Evolutionary conservation across 768 basidiomycete species (phyloP).

Genomic region (Mrakia blollopis): DNA sequence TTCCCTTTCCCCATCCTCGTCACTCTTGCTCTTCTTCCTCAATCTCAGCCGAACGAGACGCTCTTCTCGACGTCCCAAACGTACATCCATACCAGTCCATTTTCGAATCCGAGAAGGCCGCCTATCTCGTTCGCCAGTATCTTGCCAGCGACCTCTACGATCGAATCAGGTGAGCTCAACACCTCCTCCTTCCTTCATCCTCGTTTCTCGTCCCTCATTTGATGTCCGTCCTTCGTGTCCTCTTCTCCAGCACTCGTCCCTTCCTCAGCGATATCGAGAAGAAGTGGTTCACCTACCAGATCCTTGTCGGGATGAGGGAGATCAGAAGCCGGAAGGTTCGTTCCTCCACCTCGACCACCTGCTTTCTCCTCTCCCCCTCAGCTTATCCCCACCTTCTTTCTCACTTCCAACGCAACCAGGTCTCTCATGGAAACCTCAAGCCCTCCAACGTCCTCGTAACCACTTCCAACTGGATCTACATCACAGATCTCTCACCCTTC

Average conservation of each 20-base stretch:
- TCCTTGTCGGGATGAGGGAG: conserved; percentile 76
- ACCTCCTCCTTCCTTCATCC: not conserved
- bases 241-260: conserved; percentile 71
- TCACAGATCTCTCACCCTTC: conserved; percentile 92
- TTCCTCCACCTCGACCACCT: not conserved
- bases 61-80: conserved; percentile 76
- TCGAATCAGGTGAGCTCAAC: conserved; percentile 72
- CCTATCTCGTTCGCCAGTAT: conserved; percentile 93
- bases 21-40: too few species aligned
- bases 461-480: conserved; percentile 90
- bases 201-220: too few species aligned
- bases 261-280: conserved; percentile 89
- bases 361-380: too few species aligned
- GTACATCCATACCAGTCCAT: conserved; percentile 83
- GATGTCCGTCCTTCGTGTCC: not conserved
- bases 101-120: conserved; percentile 91
- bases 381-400: not conserved
- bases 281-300: conserved; percentile 95
- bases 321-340: conserved; percentile 63
- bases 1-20: not conserved
- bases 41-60: conserved; percentile 82
- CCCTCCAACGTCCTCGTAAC: conserved; percentile 95
- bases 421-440: conserved; percentile 97
- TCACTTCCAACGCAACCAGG: conserved; percentile 43
- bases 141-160: conserved; percentile 90